phyloP scores from a whole-genome alignment of 768 basidiomycete species.

The Holtermanniella nyarrowii region DNA sequence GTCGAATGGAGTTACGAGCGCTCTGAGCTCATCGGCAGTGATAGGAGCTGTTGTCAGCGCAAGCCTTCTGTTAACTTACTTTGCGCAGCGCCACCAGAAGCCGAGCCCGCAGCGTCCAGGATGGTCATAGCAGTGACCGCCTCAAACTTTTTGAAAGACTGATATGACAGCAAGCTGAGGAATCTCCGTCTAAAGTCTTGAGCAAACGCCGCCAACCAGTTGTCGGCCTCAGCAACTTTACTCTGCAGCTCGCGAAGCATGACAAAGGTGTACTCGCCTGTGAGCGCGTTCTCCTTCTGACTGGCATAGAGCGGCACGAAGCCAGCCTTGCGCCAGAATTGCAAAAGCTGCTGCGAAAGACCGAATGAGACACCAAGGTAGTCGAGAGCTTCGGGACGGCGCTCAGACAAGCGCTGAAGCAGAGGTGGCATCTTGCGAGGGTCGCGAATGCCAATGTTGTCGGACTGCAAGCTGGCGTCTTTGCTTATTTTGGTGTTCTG shows the following conservation, averaged over 20 bases:
- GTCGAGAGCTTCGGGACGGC: conserved; percentile 79
- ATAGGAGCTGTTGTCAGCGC: conserved; percentile 28
- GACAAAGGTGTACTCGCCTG: conserved; percentile 91
- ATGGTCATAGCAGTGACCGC: conserved; percentile 77
- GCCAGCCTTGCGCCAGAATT: conserved; percentile 93
- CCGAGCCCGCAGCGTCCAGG: conserved; percentile 56
- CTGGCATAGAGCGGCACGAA: conserved; percentile 86
- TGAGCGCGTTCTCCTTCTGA: conserved; percentile 87
- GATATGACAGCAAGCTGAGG: conserved; percentile 78
- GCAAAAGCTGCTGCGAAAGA: conserved; percentile 69
- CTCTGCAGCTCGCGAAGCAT: conserved; percentile 70
- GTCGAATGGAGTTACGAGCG: conserved; percentile 78
- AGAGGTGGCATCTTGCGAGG: conserved; percentile 79
- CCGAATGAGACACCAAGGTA: conserved; percentile 96
- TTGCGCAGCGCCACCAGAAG: not conserved
- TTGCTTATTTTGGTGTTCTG: conserved; percentile 44
- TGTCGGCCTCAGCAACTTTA: conserved; percentile 55
- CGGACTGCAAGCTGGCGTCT: conserved; percentile 57
- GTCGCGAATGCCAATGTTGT: conserved; percentile 61
- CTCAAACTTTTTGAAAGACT: conserved; percentile 79
- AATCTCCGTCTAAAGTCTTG: conserved; percentile 88
- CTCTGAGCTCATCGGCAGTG: conserved; percentile 49
- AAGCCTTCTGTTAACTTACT: conserved; percentile 4
- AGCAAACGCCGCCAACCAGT: conserved; percentile 82
- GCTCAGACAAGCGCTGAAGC: conserved; percentile 76